Evolutionary conservation across 805 yeast genomes (phyloP), one percentile per base, ranked within the genome.

Genomic region (Schwanniomyces sp.): DNA sequence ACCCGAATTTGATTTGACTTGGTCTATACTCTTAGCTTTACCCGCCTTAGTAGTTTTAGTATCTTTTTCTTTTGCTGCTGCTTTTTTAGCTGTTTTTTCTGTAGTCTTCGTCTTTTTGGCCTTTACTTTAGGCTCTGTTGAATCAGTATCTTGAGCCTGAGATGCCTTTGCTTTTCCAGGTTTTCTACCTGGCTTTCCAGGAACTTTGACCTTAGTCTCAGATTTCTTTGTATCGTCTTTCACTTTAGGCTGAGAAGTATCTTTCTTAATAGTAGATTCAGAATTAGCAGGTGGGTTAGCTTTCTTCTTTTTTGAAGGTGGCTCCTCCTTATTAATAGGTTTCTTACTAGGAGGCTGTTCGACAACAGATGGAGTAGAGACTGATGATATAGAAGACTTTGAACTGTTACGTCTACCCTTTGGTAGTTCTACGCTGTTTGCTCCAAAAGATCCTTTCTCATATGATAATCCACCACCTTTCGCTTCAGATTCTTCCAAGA

Each of bases 401-500:
- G 27, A 11, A 30, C 39, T 14, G 34, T 42, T 17, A 4, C 25
- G 30, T 29, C 34, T 40, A 6, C 34, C 26, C 41, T 45, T 36
- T 9, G 38, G 27, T 24, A 29, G 3, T 16, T 41, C 46, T 16
- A 9, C 24, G 5, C 32, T 26, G 16, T 34, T 44, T 10, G 39
- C 14, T 28, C 17, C 24, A 39, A 26, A 25, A 8, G 30, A 32
- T 6, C 37, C 45, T 9, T 46, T 43, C 7, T 62, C 66, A 38
- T 59, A 59, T 2, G 63, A 53, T 2, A 59, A 41, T 4, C 51
- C 54, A 3, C 62, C 63, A 1, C 64, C 68, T 29, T 46, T 51
- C 0, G 47, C 44, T 29, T 74, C 78, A 26, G 86, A 76, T 40
- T 84, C 81, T 14, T 68, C 70, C 5, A 79, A 50, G 26, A 85